Evolutionary conservation across 1,139 yeast genomes (phyloP).

Genomic region (Lodderomyces theae): DNA sequence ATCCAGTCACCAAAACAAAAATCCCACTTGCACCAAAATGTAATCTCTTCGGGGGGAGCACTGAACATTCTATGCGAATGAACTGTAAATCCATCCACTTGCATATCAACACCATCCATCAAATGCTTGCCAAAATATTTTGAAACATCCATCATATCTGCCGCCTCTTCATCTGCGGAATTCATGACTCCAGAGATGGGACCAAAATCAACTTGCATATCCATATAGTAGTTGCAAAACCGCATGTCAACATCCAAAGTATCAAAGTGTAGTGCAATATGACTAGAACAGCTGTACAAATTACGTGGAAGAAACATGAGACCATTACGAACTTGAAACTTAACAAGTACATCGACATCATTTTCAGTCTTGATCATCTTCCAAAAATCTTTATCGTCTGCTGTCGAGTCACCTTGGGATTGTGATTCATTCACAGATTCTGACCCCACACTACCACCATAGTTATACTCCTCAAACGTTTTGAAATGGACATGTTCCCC

Average conservation of each 20-base stretch:
- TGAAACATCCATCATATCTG: slow-evolving; percentile 25
- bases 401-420: neutral
- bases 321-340: slow-evolving; percentile 69
- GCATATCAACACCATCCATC: slow-evolving; percentile 27
- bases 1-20: slow-evolving; percentile 60
- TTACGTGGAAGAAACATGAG: slow-evolving; percentile 69
- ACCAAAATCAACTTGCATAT: slow-evolving; percentile 59
- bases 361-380: slow-evolving; percentile 54
- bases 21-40: slow-evolving; percentile 90
- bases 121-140: slow-evolving; percentile 24
- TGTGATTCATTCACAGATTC: neutral
- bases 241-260: slow-evolving; percentile 73
- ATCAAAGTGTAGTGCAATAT: slow-evolving; percentile 62
- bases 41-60: slow-evolving; percentile 81
- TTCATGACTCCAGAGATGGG: slow-evolving; percentile 42
- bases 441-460: slow-evolving; percentile 8
- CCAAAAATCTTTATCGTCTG: slow-evolving; percentile 33
- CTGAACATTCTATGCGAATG: slow-evolving; percentile 95
- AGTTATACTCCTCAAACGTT: slow-evolving; percentile 77
- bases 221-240: slow-evolving; percentile 92
- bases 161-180: slow-evolving; percentile 17
- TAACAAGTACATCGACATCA: slow-evolving; percentile 73
- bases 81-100: slow-evolving; percentile 57
- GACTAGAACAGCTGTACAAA: slow-evolving; percentile 63
- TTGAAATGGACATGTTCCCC: slow-evolving; percentile 83